phyloP scores from a whole-genome alignment of 2,329 filamentous ascomycete species.

The Lasiodiplodia citricola region DNA sequence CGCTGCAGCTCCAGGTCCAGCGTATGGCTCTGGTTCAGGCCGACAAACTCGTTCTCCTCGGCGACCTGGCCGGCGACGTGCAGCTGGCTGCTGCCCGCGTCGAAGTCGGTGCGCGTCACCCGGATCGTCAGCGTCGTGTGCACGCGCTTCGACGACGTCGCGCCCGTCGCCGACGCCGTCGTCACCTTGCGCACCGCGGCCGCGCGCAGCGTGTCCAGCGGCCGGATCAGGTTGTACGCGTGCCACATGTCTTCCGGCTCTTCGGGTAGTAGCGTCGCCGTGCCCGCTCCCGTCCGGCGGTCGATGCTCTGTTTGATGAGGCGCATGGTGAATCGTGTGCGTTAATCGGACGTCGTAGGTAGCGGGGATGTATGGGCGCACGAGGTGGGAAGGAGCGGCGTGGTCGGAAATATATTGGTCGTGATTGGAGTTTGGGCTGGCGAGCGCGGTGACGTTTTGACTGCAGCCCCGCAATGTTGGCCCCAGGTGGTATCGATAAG shows the following conservation, averaged over 20 bases:
- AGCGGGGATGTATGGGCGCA: neutral
- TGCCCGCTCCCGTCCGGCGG: conserved; percentile 66
- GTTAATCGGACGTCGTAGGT: neutral
- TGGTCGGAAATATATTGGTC: neutral
- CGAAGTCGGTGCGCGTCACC: conserved; percentile 71
- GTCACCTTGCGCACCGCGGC: conserved; percentile 70
- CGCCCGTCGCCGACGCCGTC: conserved; percentile 65
- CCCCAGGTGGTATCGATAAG: conserved; percentile 19
- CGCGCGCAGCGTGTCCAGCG: conserved; percentile 67
- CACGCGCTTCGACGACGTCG: conserved; percentile 66
- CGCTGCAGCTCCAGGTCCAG: conserved; percentile 85
- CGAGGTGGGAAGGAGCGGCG: neutral
- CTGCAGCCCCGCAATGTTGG: conserved; percentile 2
- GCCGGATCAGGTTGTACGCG: conserved; percentile 73
- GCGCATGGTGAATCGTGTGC: conserved; percentile 57
- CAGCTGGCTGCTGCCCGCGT: conserved; percentile 69
- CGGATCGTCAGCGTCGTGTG: conserved; percentile 69
- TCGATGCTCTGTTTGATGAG: conserved; percentile 72
- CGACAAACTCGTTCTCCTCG: conserved; percentile 70
- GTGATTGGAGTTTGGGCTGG: neutral
- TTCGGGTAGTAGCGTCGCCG: conserved; percentile 70
- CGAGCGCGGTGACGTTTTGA: neutral
- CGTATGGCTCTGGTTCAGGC: conserved; percentile 71
- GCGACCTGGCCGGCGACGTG: conserved; percentile 71
- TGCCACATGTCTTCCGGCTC: conserved; percentile 84